Percentiles rank a stretch among this genome's conserved stretches.
Conservation (phyloP, 2,329 filamentous ascomycete genomes). For the Neocucurbitaria cava region DNA sequence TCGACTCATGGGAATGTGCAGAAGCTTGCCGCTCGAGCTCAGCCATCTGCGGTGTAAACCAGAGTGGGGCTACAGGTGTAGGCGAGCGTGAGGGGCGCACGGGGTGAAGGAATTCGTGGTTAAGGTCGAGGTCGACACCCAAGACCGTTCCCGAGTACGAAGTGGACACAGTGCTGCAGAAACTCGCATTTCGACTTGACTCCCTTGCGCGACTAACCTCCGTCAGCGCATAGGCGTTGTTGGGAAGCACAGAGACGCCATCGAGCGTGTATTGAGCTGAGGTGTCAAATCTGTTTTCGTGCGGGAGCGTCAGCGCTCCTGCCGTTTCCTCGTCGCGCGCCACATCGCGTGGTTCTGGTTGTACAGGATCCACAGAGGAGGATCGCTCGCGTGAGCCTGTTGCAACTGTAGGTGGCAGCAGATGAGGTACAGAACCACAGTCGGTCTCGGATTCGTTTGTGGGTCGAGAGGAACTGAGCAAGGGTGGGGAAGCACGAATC, state of each 20-base stretch:
- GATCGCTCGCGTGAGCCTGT: constrained; percentile 19
- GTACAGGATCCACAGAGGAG: constrained; percentile 23
- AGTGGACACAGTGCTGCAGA: constrained; percentile 44
- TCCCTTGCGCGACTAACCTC: constrained; percentile 23
- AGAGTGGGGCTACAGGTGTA: constrained; percentile 29
- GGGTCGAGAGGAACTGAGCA: constrained; percentile 4
- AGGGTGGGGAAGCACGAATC: constrained; percentile 11
- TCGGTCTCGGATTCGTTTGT: constrained; percentile 3
- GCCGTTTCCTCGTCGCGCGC: constrained; percentile 17
- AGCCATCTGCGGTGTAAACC: constrained; percentile 34
- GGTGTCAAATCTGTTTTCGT: constrained; percentile 26
- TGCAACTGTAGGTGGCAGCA: constrained; percentile 16
- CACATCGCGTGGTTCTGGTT: constrained; percentile 30
- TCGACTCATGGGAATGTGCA: constrained; percentile 14
- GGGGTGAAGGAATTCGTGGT: constrained; percentile 23
- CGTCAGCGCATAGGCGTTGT: constrained; percentile 24
- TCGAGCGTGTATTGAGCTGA: constrained; percentile 31
- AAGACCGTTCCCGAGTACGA: constrained; percentile 45
- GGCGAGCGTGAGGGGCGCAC: constrained; percentile 28
- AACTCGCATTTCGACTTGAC: constrained; percentile 37
- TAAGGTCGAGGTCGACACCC: constrained; percentile 45
- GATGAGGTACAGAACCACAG: constrained; percentile 10
- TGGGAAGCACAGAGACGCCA: constrained; percentile 27
- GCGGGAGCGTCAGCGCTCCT: constrained; percentile 15
- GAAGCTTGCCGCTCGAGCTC: constrained; percentile 26